A percentile compares a stretch with the other conserved stretches of the same genome.
These are phyloP conservation scores for Aspergillus sp. DNA, from an alignment of 2,329 filamentous ascomycete species.

Conservation along the genomic window DNA sequence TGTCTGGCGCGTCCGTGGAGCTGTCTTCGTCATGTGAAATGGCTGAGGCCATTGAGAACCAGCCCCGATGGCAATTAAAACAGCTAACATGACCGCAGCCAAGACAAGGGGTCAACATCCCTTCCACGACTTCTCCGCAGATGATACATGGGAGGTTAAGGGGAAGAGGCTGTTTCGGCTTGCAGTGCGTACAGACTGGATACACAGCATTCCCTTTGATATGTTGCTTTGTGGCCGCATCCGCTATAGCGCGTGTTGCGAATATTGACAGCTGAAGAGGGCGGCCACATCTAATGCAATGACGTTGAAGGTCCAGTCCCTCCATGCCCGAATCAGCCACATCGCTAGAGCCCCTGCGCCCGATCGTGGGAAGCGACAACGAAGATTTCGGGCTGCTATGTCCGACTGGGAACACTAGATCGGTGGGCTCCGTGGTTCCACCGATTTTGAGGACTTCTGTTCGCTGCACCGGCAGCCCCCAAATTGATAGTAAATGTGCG, in stretches of 20 bases:
- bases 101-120: slow-evolving; percentile 48
- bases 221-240: slow-evolving; percentile 21
- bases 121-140: slow-evolving; percentile 43
- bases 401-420: slow-evolving; percentile 21
- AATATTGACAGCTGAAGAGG: slow-evolving; percentile 39
- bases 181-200: slow-evolving; percentile 37
- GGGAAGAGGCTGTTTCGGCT: slow-evolving; percentile 31
- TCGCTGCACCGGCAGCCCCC: slow-evolving; percentile 55
- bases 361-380: slow-evolving; percentile 20
- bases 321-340: slow-evolving; percentile 14
- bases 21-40: slow-evolving; percentile 12
- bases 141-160: slow-evolving; percentile 43
- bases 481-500: slow-evolving; percentile 58
- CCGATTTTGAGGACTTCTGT: slow-evolving; percentile 61
- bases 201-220: slow-evolving; percentile 14
- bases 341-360: slow-evolving; percentile 10
- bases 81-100: slow-evolving; percentile 50
- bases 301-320: slow-evolving; percentile 43
- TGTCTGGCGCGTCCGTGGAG: slow-evolving; percentile 9
- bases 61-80: slow-evolving; percentile 43
- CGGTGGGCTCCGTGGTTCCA: slow-evolving; percentile 36
- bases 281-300: slow-evolving; percentile 42
- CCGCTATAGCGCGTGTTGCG: slow-evolving; percentile 18
- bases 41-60: slow-evolving; percentile 32
- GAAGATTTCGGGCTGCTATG: slow-evolving; percentile 27